Base-by-base conservation (phyloP, 306 rosid species). In the Cyclanthera cordifolia region DNA sequence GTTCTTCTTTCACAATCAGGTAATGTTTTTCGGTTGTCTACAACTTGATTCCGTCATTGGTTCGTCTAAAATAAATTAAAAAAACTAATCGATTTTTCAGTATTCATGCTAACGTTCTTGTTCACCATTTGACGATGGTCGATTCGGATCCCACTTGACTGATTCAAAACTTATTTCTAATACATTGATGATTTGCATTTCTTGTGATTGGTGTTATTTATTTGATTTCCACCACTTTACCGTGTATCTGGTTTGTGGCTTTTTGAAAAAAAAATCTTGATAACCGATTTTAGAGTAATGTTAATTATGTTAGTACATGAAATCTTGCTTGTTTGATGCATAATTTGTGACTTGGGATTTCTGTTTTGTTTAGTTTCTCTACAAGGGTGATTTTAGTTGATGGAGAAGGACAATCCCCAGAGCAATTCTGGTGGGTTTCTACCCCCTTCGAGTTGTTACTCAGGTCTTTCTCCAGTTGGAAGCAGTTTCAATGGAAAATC, bases 331-430 rank as follows among this genome's bases (percentile, higher is more conserved):
- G 43, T 37, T 37, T 37, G 43, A 37, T 37, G 43, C 7, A 37
- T 10, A 37, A 37, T 37, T 4, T 43, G 2, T 37, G 43, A 37
- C 43, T 8, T 37, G 43, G 43, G 43, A 37, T 37, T 37, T 37
- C 12, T 37, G 10, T 37, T 10, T 37, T 41, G 13, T 39, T 43
- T 64, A 21, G 69, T 64, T 64, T 50, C 69, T 64, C 41, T 41
- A 63, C 19, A 13, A 41, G 69, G 9, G 52, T 46, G 54, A 45
- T 14, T 23, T 66, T 46, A 25, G 51, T 53, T 70, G 34, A 91
- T 91, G 97, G 97, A 91, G 11, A 86, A 83, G 80, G 96, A 87
- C 60, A 88, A 84, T 76, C 73, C 85, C 60, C 79, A 77, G 12
- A 84, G 82, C 46, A 85, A 78, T 70, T 79, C 85, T 23, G 91